Conservation (phyloP, 495 filamentous ascomycete genomes). For the Extremus antarcticus region DNA sequence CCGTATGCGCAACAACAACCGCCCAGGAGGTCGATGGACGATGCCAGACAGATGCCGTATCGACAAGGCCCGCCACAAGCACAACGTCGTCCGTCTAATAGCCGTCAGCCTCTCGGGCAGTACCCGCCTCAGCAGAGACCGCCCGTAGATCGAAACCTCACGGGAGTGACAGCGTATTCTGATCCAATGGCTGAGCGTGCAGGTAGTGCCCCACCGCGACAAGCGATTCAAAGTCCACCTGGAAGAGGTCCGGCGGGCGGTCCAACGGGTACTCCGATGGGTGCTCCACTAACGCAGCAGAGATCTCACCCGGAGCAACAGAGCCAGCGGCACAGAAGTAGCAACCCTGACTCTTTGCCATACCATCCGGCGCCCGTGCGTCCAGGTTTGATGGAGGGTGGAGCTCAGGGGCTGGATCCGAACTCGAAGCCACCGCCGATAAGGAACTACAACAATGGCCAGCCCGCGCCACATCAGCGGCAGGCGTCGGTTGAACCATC, state of each 20-base stretch:
- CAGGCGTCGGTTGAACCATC: constrained; percentile 3
- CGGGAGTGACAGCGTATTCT: neutral
- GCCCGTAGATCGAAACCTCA: neutral
- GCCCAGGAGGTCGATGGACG: constrained; percentile 14
- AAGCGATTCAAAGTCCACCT: constrained; percentile 8
- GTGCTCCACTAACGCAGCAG: constrained; percentile 11
- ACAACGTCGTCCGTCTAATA: constrained; percentile 2
- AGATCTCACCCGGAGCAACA: constrained; percentile 1
- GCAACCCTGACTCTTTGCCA: constrained; percentile 54
- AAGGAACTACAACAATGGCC: constrained; percentile 53
- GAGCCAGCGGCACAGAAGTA: neutral
- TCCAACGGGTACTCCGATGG: neutral
- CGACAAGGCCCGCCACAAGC: constrained; percentile 1
- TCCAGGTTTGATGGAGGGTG: constrained; percentile 49
- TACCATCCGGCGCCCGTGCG: constrained; percentile 73
- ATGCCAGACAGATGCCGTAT: constrained; percentile 14
- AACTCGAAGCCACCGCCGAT: constrained; percentile 55
- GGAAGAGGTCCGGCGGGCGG: neutral
- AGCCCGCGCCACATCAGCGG: constrained; percentile 22
- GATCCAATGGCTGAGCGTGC: constrained; percentile 3
- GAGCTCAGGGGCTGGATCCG: constrained; percentile 13
- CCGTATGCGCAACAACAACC: constrained; percentile 1
- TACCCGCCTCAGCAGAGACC: constrained; percentile 11
- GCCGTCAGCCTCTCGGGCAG: neutral
- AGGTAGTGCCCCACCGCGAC: constrained; percentile 7